These are phyloP conservation scores for Ogataea hybrid DNA, from an alignment of 1,139 yeast species.

Conservation along the genomic window DNA sequence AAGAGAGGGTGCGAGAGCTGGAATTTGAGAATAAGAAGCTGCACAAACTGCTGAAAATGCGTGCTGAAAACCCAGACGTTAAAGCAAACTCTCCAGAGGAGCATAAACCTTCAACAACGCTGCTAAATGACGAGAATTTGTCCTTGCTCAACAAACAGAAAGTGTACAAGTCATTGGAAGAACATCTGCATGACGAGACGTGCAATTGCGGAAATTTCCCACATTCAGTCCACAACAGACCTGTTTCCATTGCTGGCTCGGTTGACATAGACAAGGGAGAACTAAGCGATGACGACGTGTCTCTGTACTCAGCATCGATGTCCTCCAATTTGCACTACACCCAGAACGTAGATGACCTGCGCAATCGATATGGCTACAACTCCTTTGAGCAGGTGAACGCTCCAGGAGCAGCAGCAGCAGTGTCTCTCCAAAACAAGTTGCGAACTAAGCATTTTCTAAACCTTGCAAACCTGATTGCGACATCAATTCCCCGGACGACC, in stretches of 20 bases:
- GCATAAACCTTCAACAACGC: slow-evolving; percentile 3
- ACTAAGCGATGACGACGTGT: slow-evolving; percentile 50
- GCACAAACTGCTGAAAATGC: slow-evolving; percentile 57
- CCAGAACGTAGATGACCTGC: slow-evolving; percentile 23
- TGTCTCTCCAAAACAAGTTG: slow-evolving; percentile 56
- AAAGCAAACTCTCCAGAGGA: slow-evolving; percentile 32
- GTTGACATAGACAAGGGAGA: slow-evolving; percentile 43
- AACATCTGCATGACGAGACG: slow-evolving; percentile 46
- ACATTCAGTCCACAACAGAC: slow-evolving; percentile 57
- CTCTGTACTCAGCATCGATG: slow-evolving; percentile 21
- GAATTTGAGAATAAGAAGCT: slow-evolving; percentile 55
- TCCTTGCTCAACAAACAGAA: slow-evolving; percentile 24
- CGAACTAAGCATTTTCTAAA: slow-evolving; percentile 44
- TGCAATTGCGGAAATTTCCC: slow-evolving; percentile 55
- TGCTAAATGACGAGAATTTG: slow-evolving; percentile 28
- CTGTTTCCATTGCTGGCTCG: slow-evolving; percentile 62
- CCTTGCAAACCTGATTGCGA: slow-evolving; percentile 66
- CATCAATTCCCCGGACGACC: slow-evolving; percentile 72
- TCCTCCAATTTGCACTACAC: slow-evolving; percentile 19
- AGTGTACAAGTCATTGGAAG: slow-evolving; percentile 21
- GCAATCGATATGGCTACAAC: slow-evolving; percentile 23
- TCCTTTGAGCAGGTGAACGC: slow-evolving; percentile 63
- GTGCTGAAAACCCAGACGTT: slow-evolving; percentile 41
- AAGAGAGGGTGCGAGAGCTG: slow-evolving; percentile 55
- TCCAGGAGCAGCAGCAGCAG: slow-evolving; percentile 78